phyloP scores from a whole-genome alignment of 1,284 basidiomycete genomes.

The Cutaneotrichosporon cutaneum region DNA sequence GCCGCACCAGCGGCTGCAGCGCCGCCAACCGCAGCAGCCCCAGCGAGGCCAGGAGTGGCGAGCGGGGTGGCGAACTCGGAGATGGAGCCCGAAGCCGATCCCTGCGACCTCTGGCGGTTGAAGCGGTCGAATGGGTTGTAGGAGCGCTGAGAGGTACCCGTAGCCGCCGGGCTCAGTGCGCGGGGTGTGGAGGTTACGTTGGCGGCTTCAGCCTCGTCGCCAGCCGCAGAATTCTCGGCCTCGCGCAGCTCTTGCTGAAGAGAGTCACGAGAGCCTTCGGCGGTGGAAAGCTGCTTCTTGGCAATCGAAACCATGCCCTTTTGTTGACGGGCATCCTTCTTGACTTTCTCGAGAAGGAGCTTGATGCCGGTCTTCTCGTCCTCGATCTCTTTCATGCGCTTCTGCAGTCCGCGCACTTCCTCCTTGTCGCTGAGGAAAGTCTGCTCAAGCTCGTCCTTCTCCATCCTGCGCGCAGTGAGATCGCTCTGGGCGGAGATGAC shows the following conservation, averaged over 20 bases:
- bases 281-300: slow-evolving; percentile 85
- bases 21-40: slow-evolving; percentile 20
- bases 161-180: slow-evolving; percentile 51
- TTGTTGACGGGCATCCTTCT: slow-evolving; percentile 93
- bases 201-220: slow-evolving; percentile 51
- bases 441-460: slow-evolving; percentile 91
- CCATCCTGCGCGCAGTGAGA: slow-evolving; percentile 79
- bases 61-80: slow-evolving; percentile 1
- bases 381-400: slow-evolving; percentile 77
- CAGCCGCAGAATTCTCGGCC: slow-evolving; percentile 54
- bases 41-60: slow-evolving; percentile 25
- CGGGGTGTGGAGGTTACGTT: slow-evolving; percentile 66
- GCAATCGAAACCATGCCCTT: slow-evolving; percentile 92
- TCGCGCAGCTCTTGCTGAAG: slow-evolving; percentile 65
- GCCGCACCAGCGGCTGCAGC: not conserved
- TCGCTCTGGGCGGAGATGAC: slow-evolving; percentile 90
- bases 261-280: slow-evolving; percentile 73
- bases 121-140: slow-evolving; percentile 88
- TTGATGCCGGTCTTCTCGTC: slow-evolving; percentile 72
- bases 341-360: slow-evolving; percentile 77
- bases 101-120: slow-evolving; percentile 31
- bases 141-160: slow-evolving; percentile 61
- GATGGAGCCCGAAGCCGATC: not conserved
- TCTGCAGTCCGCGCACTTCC: slow-evolving; percentile 82
- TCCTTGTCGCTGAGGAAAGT: slow-evolving; percentile 88